phyloP scores from a whole-genome alignment of 306 rosid species.

The Dryas alaskensis region DNA sequence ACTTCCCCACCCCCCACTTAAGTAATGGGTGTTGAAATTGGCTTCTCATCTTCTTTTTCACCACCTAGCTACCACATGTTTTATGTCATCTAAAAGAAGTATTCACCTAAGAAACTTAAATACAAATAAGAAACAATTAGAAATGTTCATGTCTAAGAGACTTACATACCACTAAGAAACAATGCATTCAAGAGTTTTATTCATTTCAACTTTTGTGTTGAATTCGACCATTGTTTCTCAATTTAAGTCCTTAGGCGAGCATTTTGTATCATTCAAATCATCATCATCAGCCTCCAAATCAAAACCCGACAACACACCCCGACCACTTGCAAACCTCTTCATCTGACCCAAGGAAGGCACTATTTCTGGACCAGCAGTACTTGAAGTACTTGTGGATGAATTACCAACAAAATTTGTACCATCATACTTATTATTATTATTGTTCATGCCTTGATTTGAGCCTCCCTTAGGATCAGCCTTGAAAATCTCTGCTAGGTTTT shows the following conservation, averaged over 20 bases:
- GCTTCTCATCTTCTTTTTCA: not conserved
- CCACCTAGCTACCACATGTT: not conserved
- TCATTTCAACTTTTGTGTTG: too few species aligned
- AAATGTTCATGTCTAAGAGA: too few species aligned
- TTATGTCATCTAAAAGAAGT: too few species aligned
- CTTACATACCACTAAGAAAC: too few species aligned
- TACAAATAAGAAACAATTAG: too few species aligned
- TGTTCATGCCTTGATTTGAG: not conserved
- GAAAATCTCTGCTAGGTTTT: slow-evolving; percentile 25
- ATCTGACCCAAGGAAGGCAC: slow-evolving; percentile 23
- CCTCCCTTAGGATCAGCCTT: slow-evolving; percentile 9
- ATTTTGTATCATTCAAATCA: not conserved
- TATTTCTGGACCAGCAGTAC: not conserved
- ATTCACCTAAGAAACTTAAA: too few species aligned
- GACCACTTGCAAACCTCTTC: slow-evolving; percentile 18
- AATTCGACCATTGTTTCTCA: too few species aligned
- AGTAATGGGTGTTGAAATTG: too few species aligned
- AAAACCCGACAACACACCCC: slow-evolving; percentile 12
- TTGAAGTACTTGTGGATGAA: not conserved
- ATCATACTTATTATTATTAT: not conserved
- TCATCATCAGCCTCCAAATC: slow-evolving; percentile 14
- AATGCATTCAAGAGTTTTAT: too few species aligned
- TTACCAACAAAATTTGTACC: slow-evolving; percentile 9
- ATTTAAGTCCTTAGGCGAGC: too few species aligned
- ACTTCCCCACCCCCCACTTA: too few species aligned